A percentile compares a stretch with the other conserved stretches of the same genome.
phyloP scores from a whole-genome alignment of 139 green algal species.

The Chlamydomonas urium region DNA sequence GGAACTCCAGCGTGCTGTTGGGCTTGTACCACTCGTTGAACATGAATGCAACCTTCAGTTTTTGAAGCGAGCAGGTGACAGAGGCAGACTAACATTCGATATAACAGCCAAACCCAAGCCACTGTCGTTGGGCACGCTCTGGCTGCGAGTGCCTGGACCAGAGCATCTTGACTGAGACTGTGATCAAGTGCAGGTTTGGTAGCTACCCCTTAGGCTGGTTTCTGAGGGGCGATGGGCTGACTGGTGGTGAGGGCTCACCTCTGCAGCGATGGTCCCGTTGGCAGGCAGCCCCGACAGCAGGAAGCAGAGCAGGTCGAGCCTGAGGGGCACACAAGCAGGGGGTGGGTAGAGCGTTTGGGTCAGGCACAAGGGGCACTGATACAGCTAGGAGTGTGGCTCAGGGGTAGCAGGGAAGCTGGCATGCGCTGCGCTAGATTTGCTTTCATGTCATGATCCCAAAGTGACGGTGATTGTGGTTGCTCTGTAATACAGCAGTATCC shows the following conservation, averaged over 20 bases:
- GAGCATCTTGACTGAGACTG: too few relatives aligned
- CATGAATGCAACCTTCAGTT: conserved; percentile 92
- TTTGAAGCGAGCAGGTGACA: neutral
- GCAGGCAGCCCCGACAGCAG: conserved; percentile 86
- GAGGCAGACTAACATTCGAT: neutral
- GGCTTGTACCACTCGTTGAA: conserved; percentile 80
- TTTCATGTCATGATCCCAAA: too few relatives aligned
- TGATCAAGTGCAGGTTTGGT: too few relatives aligned
- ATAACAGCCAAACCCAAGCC: neutral
- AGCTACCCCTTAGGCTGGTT: neutral
- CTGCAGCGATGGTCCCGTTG: conserved; percentile 89
- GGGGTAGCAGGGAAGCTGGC: too few relatives aligned
- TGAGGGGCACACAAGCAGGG: conserved; percentile 9
- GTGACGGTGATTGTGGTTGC: too few relatives aligned
- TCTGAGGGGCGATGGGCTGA: neutral
- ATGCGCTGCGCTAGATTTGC: too few relatives aligned
- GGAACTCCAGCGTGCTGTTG: conserved; percentile 83
- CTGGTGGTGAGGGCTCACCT: too few relatives aligned
- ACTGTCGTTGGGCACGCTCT: neutral
- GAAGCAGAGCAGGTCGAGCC: conserved; percentile 93
- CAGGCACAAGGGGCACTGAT: neutral
- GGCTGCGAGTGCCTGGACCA: too few relatives aligned
- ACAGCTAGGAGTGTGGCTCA: too few relatives aligned
- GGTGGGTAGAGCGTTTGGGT: neutral
- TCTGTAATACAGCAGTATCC: too few relatives aligned